Base-by-base conservation (phyloP, 306 rosid species). In the Pyrus betulifolia region DNA sequence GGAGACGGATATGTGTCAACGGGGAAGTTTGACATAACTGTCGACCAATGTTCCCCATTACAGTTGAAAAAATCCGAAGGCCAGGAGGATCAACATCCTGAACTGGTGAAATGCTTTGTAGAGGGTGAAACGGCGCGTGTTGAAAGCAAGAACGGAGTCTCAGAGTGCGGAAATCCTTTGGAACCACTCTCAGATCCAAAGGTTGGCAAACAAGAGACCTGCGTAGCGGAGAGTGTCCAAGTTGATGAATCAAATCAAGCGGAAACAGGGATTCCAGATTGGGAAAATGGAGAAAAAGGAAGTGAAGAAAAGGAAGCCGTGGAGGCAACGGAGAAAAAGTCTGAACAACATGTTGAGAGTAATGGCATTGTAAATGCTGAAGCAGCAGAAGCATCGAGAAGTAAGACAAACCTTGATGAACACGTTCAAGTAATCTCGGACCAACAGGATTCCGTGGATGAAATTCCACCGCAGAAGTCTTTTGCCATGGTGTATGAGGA, bases 401-500 rank as follows among this genome's bases (percentile, higher is more conserved):
- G 45, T 8, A 2, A 42, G 45, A 42, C 1, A 2, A 42, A 15
- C 42, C 42, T 31, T 69, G 81, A 81, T 57, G 79, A 78, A 44
- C 69, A 82, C 40, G 75, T 71, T 25, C 73, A 78, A 78, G 76
- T 62, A 21, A 69, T 54, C 72, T 52, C 79, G 38, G 57, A 83
- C 57, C 80, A 72, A 76, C 76, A 70, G 69, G 79, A 28, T 23
- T 78, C 82, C 28, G 42, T 2, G 52, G 54, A 78, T 65, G 84
- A 76, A 60, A 68, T 35, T 72, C 59, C 69, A 52, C 4, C 11
- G 5, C 23, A 0, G 21, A 51, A 51, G 59, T 54, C 59, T 10
- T 6, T 54, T 1, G 1, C 19, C n/a, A 21, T 3, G n/a, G 59
- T 54, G 0, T 54, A 54, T 19, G 59, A 54, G 4, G 23, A 54